Evolutionary conservation across 805 yeast species (phyloP).

Genomic region (Saccharomyces kudriavzevii): DNA sequence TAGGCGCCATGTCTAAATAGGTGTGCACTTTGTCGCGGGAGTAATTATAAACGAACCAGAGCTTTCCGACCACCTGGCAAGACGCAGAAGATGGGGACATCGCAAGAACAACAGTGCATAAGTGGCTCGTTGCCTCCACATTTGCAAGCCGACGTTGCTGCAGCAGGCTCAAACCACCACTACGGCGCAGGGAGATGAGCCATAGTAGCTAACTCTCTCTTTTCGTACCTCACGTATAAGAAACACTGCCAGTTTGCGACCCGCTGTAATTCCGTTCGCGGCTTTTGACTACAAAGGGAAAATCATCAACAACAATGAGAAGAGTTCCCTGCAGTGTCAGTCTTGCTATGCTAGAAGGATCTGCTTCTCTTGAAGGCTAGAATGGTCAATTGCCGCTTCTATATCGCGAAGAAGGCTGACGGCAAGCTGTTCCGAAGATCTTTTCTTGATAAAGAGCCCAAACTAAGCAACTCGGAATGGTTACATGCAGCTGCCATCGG

Average conservation of each 20-base stretch:
- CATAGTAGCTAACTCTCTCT: background rate
- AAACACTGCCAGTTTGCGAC: background rate
- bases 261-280: background rate
- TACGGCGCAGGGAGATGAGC: background rate
- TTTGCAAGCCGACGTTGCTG: background rate
- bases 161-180: background rate
- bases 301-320: background rate
- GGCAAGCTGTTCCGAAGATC: too few relatives aligned
- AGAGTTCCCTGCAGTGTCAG: background rate
- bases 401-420: background rate
- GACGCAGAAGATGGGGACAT: background rate
- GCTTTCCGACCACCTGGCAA: background rate
- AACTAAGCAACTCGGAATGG: background rate
- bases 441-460: background rate
- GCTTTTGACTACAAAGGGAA: background rate
- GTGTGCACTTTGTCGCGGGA: background rate
- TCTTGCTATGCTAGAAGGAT: too few relatives aligned
- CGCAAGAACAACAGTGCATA: background rate
- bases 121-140: background rate
- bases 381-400: too few relatives aligned
- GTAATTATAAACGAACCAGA: background rate
- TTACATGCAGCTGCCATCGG: background rate
- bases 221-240: background rate
- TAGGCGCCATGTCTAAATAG: background rate
- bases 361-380: too few relatives aligned